phyloP scores from a whole-genome alignment of 2,329 filamentous ascomycete species.

The Chrysoporthe deuterocubensis region DNA sequence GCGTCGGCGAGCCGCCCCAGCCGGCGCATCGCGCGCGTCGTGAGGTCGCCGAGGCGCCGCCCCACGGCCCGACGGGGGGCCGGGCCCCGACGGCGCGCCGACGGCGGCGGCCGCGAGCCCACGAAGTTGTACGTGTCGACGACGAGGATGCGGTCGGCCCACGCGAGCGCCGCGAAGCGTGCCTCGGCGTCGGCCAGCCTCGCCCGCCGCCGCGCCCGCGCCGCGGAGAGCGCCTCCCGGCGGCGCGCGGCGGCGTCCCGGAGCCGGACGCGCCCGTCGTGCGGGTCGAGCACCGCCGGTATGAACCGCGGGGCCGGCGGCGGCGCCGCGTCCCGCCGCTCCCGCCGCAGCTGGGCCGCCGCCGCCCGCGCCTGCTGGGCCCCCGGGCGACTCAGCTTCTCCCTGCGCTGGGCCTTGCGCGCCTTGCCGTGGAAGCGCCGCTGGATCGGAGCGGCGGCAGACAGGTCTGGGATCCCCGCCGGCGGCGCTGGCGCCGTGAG shows the following conservation, averaged over 20 bases:
- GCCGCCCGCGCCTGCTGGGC: neutral
- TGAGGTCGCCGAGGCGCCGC: neutral
- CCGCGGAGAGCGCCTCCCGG: neutral
- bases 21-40: neutral
- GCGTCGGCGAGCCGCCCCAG: neutral
- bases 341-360: neutral
- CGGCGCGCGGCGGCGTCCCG: neutral
- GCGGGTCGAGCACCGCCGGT: neutral
- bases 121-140: neutral
- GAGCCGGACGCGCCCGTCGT: neutral
- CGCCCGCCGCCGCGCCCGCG: neutral
- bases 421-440: neutral
- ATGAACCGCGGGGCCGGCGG: neutral
- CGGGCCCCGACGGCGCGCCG: neutral
- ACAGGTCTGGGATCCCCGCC: neutral
- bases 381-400: neutral
- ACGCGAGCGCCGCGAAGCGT: neutral
- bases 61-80: neutral
- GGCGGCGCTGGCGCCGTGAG: neutral
- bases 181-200: neutral
- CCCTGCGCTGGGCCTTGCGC: conserved; percentile 9
- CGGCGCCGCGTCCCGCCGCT: neutral
- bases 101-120: neutral
- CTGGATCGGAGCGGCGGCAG: neutral
- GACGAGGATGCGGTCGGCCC: neutral